phyloP scores from a whole-genome alignment of 441 rosid genomes.

The Adansonia rubrostipa region DNA sequence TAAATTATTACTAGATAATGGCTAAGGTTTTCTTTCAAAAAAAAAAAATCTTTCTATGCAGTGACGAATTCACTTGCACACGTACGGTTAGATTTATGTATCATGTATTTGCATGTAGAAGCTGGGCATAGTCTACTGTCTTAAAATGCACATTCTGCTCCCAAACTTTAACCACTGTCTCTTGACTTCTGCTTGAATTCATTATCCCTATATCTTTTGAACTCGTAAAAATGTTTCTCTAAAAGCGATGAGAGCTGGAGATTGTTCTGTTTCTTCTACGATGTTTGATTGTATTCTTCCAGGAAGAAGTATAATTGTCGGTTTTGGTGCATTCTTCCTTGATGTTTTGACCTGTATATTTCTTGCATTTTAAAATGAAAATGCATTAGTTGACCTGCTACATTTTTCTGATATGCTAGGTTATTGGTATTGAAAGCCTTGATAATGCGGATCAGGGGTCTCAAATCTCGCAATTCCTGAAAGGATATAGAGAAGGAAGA shows the following conservation, averaged over 20 bases:
- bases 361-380: not conserved
- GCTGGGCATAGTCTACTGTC: not conserved
- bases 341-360: not conserved
- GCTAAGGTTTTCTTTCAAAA: too few relatives aligned
- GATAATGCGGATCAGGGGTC: slow-evolving; percentile 71
- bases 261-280: not conserved
- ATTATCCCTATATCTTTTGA: not conserved
- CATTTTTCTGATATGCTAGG: slow-evolving; percentile 44
- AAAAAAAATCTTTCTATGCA: not conserved
- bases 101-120: not conserved
- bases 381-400: not conserved
- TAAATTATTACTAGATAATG: not conserved
- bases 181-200: not conserved
- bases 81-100: not conserved
- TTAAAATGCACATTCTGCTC: not conserved
- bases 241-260: not conserved
- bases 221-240: not conserved
- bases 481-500: slow-evolving; percentile 77
- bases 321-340: not conserved
- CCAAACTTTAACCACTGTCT: not conserved
- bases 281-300: not conserved
- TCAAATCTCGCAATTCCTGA: slow-evolving; percentile 68
- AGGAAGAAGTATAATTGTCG: not conserved
- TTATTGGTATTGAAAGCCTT: slow-evolving; percentile 55
- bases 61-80: not conserved